Evolutionary conservation across 345 rosid genomes (phyloP).

Genomic region (Triadica sebifera): DNA sequence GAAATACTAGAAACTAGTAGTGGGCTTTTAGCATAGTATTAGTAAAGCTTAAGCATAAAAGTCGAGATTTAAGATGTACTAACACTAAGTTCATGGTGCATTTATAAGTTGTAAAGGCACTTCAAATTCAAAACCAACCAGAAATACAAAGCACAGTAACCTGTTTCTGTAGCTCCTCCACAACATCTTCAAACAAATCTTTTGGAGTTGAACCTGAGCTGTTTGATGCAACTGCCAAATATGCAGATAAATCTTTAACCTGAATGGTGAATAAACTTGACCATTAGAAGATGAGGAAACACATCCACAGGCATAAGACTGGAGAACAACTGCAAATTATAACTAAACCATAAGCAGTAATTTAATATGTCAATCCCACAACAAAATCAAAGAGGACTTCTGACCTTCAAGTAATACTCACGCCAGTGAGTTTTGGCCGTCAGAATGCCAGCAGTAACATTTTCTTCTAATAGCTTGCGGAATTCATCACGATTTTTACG

Average conservation of each 20-base stretch:
- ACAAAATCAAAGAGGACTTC: slow-evolving; percentile 17
- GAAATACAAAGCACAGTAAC: slow-evolving; percentile 24
- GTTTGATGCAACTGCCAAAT: slow-evolving; percentile 69
- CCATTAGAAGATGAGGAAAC: slow-evolving; percentile 5
- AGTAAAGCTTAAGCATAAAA: neutral
- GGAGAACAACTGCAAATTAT: slow-evolving; percentile 15
- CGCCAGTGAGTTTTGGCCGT: slow-evolving; percentile 85
- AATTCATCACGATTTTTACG: slow-evolving; percentile 96
- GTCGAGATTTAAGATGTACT: neutral
- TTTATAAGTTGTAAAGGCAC: neutral
- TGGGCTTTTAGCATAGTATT: neutral
- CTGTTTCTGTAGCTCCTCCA: slow-evolving; percentile 80
- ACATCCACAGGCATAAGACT: slow-evolving; percentile 5
- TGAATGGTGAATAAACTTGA: slow-evolving; percentile 27
- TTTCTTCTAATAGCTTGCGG: slow-evolving; percentile 81
- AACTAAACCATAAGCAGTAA: slow-evolving; percentile 2
- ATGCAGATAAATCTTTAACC: slow-evolving; percentile 76
- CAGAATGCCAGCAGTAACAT: slow-evolving; percentile 63
- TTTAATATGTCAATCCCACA: slow-evolving; percentile 6
- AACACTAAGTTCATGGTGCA: neutral
- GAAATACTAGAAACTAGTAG: neutral
- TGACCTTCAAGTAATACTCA: slow-evolving; percentile 75
- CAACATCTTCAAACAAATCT: slow-evolving; percentile 86
- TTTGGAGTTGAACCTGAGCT: slow-evolving; percentile 86
- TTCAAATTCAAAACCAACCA: neutral